Percentiles rank a stretch among this genome's conserved stretches.
Evolutionary conservation across 768 basidiomycete genomes (phyloP).

Genomic region (Piloderma croceum): DNA sequence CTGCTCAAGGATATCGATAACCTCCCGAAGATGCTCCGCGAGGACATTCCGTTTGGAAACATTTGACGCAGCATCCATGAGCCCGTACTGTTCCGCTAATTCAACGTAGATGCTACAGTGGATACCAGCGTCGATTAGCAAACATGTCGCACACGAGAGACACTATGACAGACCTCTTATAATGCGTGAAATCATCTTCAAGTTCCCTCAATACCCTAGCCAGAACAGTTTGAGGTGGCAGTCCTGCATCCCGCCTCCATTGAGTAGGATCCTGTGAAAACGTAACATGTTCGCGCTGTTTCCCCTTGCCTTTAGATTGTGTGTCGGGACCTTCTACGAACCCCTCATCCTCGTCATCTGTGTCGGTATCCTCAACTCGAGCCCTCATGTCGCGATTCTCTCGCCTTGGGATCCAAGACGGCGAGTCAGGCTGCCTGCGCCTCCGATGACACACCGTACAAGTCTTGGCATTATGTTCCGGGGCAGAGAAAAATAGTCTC

Average conservation of each 20-base stretch:
- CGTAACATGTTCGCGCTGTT: conserved; percentile 25
- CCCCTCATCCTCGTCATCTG: conserved; percentile 40
- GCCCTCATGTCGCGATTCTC: conserved; percentile 10
- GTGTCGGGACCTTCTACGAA: conserved; percentile 39
- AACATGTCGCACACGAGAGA: conserved; percentile 4
- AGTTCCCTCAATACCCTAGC: conserved; percentile 78
- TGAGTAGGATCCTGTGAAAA: conserved; percentile 22
- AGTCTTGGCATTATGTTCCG: conserved; percentile 66
- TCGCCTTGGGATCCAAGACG: conserved; percentile 22
- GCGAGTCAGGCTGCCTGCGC: conserved; percentile 18
- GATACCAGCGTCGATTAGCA: conserved; percentile 2
- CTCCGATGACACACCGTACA: conserved; percentile 62
- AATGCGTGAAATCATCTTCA: conserved; percentile 93
- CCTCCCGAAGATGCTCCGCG: conserved; percentile 83
- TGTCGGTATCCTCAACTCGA: background rate
- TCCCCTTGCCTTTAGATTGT: conserved; percentile 19
- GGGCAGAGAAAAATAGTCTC: conserved; percentile 73
- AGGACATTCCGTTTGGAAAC: conserved; percentile 79
- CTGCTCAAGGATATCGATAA: conserved; percentile 86
- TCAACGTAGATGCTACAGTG: conserved; percentile 75
- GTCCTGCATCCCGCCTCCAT: conserved; percentile 30
- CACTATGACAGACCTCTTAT: conserved; percentile 67
- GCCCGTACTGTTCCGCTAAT: conserved; percentile 88
- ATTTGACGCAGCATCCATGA: conserved; percentile 80
- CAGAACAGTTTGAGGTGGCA: conserved; percentile 87